Base-by-base conservation (phyloP, 2,329 filamentous ascomycete species). In the Diaporthe destruens region DNA sequence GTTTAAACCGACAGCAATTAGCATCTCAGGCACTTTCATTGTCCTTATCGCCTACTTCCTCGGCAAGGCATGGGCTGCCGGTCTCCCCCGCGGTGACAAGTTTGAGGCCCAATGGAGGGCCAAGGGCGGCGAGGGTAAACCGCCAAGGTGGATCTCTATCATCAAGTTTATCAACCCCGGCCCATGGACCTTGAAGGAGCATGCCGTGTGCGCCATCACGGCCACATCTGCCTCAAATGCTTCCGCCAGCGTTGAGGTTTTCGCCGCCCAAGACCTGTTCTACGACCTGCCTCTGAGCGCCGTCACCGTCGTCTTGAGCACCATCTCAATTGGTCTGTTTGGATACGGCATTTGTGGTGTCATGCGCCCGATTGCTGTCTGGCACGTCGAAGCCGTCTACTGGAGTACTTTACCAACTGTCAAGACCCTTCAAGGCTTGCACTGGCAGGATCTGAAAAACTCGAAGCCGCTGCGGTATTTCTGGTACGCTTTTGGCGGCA, bases 41-140 rank as follows among this genome's bases (percentile, higher is more conserved):
- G 87, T 88, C 6, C 83, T 90, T 53, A 88, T 90, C 57, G 85
- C 86, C 16, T 89, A 89, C 79, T 89, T 89, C 63, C 65, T 85
- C 2, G 88, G 88, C 11, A 86, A 86, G 11, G 84, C 79, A 4
- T 88, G 83, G 85, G 81, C 86, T 0, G 75, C 77, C 0, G 73
- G 86, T 7, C 81, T 89, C 2, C 87, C 88, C 1, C 87, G 87
- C 7, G 87, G 87, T 16, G 88, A 90, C 67, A 79, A 78, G n/a
- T 78, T 83, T 6, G 83, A 87, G 71, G 82, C 84, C 34, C 78
- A 81, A 54, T 89, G 87, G 87, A 82, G 84, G 57, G 81, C 76
- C 4, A 77, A 78, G 23, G 81, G 82, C 4, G 82, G 82, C 8
- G 77, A 83, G 4, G 86, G 83, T 3, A 81, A 81, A 39, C 77